A percentile compares a stretch with the other conserved stretches of the same genome.
phyloP scores from a whole-genome alignment of 805 yeast genomes.

The Candida sakaeoensis region DNA sequence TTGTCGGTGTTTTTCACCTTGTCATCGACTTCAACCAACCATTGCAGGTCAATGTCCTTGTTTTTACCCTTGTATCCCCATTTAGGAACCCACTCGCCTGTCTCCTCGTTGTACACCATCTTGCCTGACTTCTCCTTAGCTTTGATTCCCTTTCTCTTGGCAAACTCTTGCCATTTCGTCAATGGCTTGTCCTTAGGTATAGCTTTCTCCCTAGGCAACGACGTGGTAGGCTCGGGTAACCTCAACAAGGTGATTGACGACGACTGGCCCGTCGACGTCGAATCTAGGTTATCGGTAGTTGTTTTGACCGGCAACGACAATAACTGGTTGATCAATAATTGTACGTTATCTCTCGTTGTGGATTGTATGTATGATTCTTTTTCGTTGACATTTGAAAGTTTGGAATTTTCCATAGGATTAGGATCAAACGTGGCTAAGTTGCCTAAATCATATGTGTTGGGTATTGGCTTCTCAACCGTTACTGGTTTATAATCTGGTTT shows the following conservation, averaged over 20 bases:
- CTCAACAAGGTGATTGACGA: constrained; percentile 78
- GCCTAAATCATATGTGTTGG: constrained; percentile 86
- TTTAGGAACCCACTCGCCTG: constrained; percentile 94
- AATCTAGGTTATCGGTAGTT: constrained; percentile 68
- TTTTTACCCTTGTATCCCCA: constrained; percentile 98
- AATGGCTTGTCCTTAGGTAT: constrained; percentile 88
- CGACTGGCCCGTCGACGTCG: constrained; percentile 53
- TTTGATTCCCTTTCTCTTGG: constrained; percentile 90
- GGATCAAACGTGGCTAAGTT: constrained; percentile 87
- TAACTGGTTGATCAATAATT: constrained; percentile 84
- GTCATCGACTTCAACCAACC: constrained; percentile 94
- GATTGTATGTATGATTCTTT: constrained; percentile 63
- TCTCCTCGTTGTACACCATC: constrained; percentile 82
- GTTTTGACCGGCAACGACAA: constrained; percentile 84
- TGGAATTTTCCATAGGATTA: constrained; percentile 70
- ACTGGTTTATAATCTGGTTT: constrained; percentile 54
- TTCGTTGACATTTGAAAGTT: constrained; percentile 46
- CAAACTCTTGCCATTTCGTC: constrained; percentile 97
- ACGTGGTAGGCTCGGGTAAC: constrained; percentile 79
- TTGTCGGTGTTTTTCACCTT: constrained; percentile 47
- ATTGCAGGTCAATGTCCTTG: constrained; percentile 81
- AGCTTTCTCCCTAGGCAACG: constrained; percentile 91
- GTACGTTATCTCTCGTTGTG: constrained; percentile 87
- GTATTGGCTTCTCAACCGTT: constrained; percentile 87
- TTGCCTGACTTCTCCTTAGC: constrained; percentile 88